phyloP scores from a whole-genome alignment of 2,329 filamentous ascomycete genomes.

The Arthrobotrys sphaeroides region DNA sequence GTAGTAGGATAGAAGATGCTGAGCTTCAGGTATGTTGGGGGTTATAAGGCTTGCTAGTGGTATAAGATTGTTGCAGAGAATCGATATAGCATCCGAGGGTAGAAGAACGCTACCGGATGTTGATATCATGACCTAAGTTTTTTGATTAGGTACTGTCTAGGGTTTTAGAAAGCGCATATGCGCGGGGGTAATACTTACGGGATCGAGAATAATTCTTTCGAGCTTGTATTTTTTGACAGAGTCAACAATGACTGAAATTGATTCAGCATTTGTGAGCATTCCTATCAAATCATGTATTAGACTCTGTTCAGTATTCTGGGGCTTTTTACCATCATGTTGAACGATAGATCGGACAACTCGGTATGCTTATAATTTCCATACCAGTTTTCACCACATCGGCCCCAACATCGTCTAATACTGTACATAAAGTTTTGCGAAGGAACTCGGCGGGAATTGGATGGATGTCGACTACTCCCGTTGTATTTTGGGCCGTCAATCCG shows the following conservation, averaged over 20 bases:
- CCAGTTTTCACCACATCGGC: conserved; percentile 93
- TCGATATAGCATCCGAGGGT: conserved; percentile 71
- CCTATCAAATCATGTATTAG: conserved; percentile 65
- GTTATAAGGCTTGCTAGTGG: conserved; percentile 75
- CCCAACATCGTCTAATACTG: conserved; percentile 82
- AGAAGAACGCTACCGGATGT: conserved; percentile 79
- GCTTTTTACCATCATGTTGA: no score
- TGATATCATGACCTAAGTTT: conserved; percentile 83
- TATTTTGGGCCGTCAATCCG: conserved; percentile 96
- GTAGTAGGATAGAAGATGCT: conserved; percentile 67
- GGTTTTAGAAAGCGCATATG: background rate
- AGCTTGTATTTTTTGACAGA: conserved; percentile 70
- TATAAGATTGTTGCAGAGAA: conserved; percentile 70
- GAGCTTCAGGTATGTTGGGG: conserved; percentile 80
- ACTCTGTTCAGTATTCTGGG: conserved; percentile 15
- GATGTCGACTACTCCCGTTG: conserved; percentile 80
- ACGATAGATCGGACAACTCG: no score
- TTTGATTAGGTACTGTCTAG: background rate
- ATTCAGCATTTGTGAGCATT: conserved; percentile 80
- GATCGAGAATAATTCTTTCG: conserved; percentile 74
- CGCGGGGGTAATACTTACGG: conserved; percentile 67
- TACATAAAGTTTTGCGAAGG: conserved; percentile 84
- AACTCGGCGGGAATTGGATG: conserved; percentile 81
- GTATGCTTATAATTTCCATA: no score
- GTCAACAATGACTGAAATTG: conserved; percentile 74